Evolutionary conservation across 2,329 filamentous ascomycete genomes (phyloP), one percentile per base, ranked within the genome.

Genomic region (Tolypocladium tropicale): DNA sequence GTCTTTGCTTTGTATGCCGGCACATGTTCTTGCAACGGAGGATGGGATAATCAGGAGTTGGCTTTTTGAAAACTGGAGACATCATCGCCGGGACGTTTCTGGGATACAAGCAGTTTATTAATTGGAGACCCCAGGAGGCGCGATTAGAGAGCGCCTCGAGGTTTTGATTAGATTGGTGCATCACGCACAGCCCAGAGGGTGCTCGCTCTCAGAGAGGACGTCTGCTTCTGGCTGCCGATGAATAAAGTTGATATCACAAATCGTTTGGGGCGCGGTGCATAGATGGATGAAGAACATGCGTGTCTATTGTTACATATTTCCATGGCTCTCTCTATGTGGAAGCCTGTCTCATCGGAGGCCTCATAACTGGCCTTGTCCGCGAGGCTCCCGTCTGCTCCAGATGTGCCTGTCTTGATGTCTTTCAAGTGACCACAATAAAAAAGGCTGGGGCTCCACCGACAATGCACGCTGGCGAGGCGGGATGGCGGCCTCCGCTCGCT

Each of bases 41-140:
- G 53, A 60, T 16, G 54, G 36, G 52, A 52, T 53, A 53, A 59
- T 18, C 53, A 56, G 60, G 59, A 63, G 58, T 63, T 62, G 59
- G 59, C 57, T 58, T 53, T 56, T 55, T 53, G 55, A 59, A 55
- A 57, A 57, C 55, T 54, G 59, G 57, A 55, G 58, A 60, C 53
- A 53, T 59, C 52, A 21, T 39, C 53, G 56, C 53, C 55, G 52
- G 43, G 46, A 25, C 11, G 32, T 49, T 34, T 50, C 46, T 54
- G 37, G 37, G 55, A 56, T 21, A 54, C 54, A 57, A n/a, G 53
- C 52, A 55, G 25, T 53, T 54, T 56, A 50, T 53, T 55, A 58
- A 57, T 57, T 49, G 36, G 51, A 49, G 37, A 28, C 41, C 48
- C 18, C 16, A 25, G 28, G 43, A 10, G 32, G 28, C 33, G 54